Evolutionary conservation across 345 rosid genomes (phyloP), one percentile per base, ranked within the genome.

Genomic region (Salix exigua): DNA sequence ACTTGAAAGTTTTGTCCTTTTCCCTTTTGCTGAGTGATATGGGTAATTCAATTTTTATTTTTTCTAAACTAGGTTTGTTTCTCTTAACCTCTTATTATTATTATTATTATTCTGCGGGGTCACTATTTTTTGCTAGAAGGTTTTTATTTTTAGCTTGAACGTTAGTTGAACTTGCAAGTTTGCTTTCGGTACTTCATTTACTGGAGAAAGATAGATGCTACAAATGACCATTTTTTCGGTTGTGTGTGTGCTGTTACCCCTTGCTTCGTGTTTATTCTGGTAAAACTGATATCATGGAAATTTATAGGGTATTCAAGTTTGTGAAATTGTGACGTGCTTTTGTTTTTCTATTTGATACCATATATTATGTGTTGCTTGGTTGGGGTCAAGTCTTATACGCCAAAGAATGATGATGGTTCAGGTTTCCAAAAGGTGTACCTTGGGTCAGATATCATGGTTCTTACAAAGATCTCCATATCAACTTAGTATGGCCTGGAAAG

Each of bases 391-490:
- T 66, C 17, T 80, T 74, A 74, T 61, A 30, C 30, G 50, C 65
- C 40, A 50, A 21, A 65, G 74, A 40, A 26, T 18, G 16, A 66
- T 38, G 28, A 66, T 38, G 28, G 48, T 80, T 79, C 87, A 94
- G 98, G 87, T 94, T 91, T 77, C 97, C 97, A 12, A 67, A 88
- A 82, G 97, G 91, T 28, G 92, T 90, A 70, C 86, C 97, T 53
- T 94, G 98, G 98, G 70, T 92, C 75, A 81, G 91, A 72, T 95
- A 92, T 78, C 84, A 82, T 74, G 97, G 97, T 77, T 63, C 66
- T 69, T 91, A 89, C 86, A 92, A 87, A 75, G 89, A 89, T 75
- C 83, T 94, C 76, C 51, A 73, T 19, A 79, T 94, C 31, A 88
- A 86, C 85, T 78, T 94, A 73, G 88, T 90, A 10, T 89, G 90